Percentiles rank a stretch among this genome's conserved stretches.
Evolutionary conservation across 495 filamentous ascomycete species (phyloP).

Genomic region (Clavariopsis aquatica): DNA sequence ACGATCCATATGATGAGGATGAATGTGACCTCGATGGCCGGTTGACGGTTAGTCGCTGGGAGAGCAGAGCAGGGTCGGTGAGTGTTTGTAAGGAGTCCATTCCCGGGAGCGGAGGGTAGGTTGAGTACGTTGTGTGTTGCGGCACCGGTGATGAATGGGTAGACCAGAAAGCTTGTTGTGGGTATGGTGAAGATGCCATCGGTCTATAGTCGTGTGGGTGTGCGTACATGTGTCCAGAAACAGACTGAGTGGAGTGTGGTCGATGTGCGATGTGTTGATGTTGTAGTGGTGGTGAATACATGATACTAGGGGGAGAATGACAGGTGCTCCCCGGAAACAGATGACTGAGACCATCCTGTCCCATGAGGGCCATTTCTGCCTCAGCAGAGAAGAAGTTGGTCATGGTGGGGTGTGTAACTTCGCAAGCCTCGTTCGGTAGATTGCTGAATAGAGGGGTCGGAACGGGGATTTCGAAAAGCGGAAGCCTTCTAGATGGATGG

Average conservation of each 20-base stretch:
- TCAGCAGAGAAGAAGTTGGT: slow-evolving; percentile 42
- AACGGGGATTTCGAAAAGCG: slow-evolving; percentile 4
- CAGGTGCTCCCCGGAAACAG: slow-evolving; percentile 36
- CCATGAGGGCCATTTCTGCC: slow-evolving; percentile 40
- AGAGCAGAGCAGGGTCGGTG: slow-evolving; percentile 15
- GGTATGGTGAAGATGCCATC: slow-evolving; percentile 25
- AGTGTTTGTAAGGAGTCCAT: slow-evolving; percentile 11
- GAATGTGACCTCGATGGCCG: slow-evolving; percentile 32
- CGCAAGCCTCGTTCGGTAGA: slow-evolving; percentile 1
- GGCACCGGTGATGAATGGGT: slow-evolving; percentile 16
- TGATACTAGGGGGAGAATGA: slow-evolving; percentile 32
- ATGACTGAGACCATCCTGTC: slow-evolving; percentile 36
- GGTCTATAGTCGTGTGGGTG: slow-evolving; percentile 22
- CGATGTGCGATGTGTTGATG: slow-evolving; percentile 31
- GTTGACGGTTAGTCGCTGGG: slow-evolving; percentile 11
- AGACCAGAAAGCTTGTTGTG: slow-evolving; percentile 32
- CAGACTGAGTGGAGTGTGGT: slow-evolving; percentile 11
- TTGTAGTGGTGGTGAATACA: slow-evolving; percentile 35
- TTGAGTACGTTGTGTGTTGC: slow-evolving; percentile 19
- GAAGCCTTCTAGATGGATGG: slow-evolving; percentile 8
- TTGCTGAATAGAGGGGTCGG: not conserved
- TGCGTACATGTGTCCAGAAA: slow-evolving; percentile 20
- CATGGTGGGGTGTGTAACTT: slow-evolving; percentile 26
- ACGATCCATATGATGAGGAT: slow-evolving; percentile 24
- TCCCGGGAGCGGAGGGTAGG: slow-evolving; percentile 32